Percentiles rank a stretch among this genome's conserved stretches.
These are phyloP conservation scores for Ustilago nuda DNA, from an alignment of 1,284 basidiomycete genomes.

Conservation along the genomic window DNA sequence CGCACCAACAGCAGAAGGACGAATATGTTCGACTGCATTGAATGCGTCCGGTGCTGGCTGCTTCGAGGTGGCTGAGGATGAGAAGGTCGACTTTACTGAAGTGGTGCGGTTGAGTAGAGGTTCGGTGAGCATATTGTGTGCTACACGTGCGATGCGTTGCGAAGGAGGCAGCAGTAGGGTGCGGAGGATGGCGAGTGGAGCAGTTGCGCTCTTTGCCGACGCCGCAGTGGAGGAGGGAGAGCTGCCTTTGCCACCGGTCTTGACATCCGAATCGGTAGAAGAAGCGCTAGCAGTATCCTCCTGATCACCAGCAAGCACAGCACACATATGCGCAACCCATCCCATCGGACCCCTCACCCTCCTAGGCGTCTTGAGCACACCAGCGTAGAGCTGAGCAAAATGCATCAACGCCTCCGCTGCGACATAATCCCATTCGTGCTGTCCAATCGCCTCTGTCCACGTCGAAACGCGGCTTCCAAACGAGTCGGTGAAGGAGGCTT, in stretches of 20 bases:
- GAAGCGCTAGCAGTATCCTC: conserved; percentile 6
- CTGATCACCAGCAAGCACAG: conserved; percentile 49
- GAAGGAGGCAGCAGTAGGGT: conserved; percentile 34
- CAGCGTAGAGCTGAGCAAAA: conserved; percentile 67
- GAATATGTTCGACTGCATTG: conserved; percentile 30
- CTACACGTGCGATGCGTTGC: conserved; percentile 42
- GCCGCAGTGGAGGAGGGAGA: neutral
- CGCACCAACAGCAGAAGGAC: conserved; percentile 27
- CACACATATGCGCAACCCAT: conserved; percentile 62
- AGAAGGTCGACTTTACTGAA: conserved; percentile 6
- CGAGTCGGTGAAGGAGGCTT: neutral
- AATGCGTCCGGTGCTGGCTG: conserved; percentile 23
- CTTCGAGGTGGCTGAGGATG: conserved; percentile 1
- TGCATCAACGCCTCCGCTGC: conserved; percentile 64
- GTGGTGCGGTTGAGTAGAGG: conserved; percentile 46
- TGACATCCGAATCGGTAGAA: neutral
- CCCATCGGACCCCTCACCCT: conserved; percentile 64
- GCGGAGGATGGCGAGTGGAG: conserved; percentile 36
- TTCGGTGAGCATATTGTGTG: conserved; percentile 53
- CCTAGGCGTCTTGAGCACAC: conserved; percentile 59
- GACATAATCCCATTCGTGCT: conserved; percentile 66
- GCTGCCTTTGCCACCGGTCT: neutral
- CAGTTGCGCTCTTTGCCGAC: conserved; percentile 10
- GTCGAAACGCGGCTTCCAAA: conserved; percentile 19
- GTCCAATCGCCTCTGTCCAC: conserved; percentile 54